Percentiles rank a stretch among this genome's conserved stretches.
phyloP scores from a whole-genome alignment of 441 rosid genomes.

The Raphanus hybrid region DNA sequence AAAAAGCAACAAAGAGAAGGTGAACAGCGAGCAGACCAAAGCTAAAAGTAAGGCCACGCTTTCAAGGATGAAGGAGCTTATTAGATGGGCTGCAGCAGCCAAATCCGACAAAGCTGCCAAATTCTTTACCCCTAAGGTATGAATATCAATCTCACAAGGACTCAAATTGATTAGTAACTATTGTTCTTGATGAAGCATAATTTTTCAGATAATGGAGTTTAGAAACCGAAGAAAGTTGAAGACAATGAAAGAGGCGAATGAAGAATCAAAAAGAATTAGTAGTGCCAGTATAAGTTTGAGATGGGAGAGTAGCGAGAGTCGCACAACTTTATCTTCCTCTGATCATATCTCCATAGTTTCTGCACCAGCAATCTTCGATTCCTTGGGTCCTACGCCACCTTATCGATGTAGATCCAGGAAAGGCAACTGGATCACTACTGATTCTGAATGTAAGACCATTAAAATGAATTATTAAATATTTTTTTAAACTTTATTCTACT shows the following conservation, averaged over 20 bases:
- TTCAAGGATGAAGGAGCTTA: conserved; percentile 73
- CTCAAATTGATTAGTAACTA: background rate
- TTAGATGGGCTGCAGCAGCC: conserved; percentile 76
- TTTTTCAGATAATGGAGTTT: conserved; percentile 57
- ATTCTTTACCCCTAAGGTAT: conserved; percentile 66
- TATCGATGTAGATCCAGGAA: conserved; percentile 46
- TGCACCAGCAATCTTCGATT: conserved; percentile 45
- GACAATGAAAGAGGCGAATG: conserved; percentile 56
- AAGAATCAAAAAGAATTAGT: conserved; percentile 52
- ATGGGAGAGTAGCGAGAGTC: conserved; percentile 77
- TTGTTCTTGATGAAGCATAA: conserved; percentile 15
- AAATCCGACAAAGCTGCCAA: conserved; percentile 69
- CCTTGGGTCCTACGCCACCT: conserved; percentile 53
- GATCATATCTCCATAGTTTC: conserved; percentile 60
- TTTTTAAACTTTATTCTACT: background rate
- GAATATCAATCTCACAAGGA: background rate
- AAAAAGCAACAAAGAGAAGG: conserved; percentile 40
- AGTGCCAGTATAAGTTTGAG: conserved; percentile 70
- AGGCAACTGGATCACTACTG: conserved; percentile 95
- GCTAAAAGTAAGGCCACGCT: conserved; percentile 51
- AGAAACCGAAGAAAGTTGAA: conserved; percentile 56
- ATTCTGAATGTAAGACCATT: conserved; percentile 74
- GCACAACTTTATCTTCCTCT: conserved; percentile 57
- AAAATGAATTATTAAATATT: background rate
- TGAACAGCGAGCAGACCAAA: conserved; percentile 53